Percentiles rank a stretch among this genome's conserved stretches.
Evolutionary conservation across 495 filamentous ascomycete genomes (phyloP).

Genomic region (Aspergillus steynii): DNA sequence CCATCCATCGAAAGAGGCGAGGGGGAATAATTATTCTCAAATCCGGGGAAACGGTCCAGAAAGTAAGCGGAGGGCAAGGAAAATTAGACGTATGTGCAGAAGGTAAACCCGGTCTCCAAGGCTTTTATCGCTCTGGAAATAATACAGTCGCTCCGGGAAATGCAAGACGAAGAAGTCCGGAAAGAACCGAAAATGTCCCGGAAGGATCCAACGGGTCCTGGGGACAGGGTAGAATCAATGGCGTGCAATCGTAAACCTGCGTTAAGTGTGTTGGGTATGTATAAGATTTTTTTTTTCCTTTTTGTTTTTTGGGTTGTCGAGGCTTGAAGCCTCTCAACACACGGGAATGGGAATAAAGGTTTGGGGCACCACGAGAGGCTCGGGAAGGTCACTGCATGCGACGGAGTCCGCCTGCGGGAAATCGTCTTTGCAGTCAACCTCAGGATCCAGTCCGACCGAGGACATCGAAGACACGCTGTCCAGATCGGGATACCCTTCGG

Average conservation of each 20-base stretch:
- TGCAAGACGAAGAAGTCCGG: slow-evolving; percentile 16
- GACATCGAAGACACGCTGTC: slow-evolving; percentile 41
- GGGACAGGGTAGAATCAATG: slow-evolving; percentile 10
- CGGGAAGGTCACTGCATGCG: slow-evolving; percentile 21
- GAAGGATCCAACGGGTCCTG: neutral
- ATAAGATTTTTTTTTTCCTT: slow-evolving; percentile 1
- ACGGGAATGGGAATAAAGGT: slow-evolving; percentile 29
- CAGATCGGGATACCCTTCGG: slow-evolving; percentile 44
- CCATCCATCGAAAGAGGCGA: slow-evolving; percentile 8
- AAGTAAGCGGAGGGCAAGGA: slow-evolving; percentile 1
- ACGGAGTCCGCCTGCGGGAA: slow-evolving; percentile 31
- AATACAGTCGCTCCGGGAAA: slow-evolving; percentile 18
- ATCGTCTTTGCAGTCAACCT: slow-evolving; percentile 36
- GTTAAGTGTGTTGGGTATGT: slow-evolving; percentile 14
- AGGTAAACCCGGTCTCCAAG: slow-evolving; percentile 9
- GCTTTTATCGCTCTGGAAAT: slow-evolving; percentile 18
- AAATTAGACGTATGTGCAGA: slow-evolving; percentile 24
- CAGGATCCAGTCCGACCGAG: slow-evolving; percentile 34
- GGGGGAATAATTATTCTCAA: slow-evolving; percentile 9
- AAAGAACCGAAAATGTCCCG: slow-evolving; percentile 3
- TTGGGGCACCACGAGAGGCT: slow-evolving; percentile 28
- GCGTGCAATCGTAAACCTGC: slow-evolving; percentile 31
- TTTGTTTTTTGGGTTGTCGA: slow-evolving; percentile 7
- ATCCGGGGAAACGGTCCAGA: slow-evolving; percentile 13
- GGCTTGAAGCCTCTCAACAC: slow-evolving; percentile 16